phyloP scores from a whole-genome alignment of 148 eudicot genomes.

The Cornus controversa region DNA sequence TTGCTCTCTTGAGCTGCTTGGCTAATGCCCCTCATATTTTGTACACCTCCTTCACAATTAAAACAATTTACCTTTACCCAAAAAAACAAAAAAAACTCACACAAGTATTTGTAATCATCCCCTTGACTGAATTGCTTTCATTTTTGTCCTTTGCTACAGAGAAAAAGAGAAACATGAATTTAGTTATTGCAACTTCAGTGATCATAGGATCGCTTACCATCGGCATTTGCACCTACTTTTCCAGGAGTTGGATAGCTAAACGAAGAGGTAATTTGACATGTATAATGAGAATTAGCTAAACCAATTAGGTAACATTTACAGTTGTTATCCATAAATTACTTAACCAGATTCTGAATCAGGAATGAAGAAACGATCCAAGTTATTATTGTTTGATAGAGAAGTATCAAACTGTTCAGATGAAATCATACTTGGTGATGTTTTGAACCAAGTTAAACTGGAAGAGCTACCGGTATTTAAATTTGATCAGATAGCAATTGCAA shows the following conservation, averaged over 20 bases:
- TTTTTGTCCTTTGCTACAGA: constrained; percentile 13
- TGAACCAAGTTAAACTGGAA: constrained; percentile 15
- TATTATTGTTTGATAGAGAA: not conserved
- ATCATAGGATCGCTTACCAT: constrained; percentile 11
- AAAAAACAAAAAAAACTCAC: no score
- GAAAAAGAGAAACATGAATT: constrained; percentile 7
- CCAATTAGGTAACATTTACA: not conserved
- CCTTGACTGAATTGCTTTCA: not conserved
- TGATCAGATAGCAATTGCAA: constrained; percentile 36
- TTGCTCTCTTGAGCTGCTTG: no score
- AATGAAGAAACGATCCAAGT: not conserved
- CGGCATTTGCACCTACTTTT: constrained; percentile 7
- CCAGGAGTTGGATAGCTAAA: constrained; percentile 11
- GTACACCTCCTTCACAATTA: no score
- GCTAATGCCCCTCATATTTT: no score
- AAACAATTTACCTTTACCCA: no score
- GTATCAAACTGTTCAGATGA: not conserved
- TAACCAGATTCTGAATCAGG: not conserved
- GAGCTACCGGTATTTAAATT: constrained; percentile 40
- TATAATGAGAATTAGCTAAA: not conserved
- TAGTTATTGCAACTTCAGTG: constrained; percentile 10
- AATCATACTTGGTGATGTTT: not conserved
- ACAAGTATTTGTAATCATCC: not conserved
- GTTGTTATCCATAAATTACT: not conserved
- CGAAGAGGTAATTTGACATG: constrained; percentile 17